phyloP scores from a whole-genome alignment of 2,329 filamentous ascomycete genomes.

The Fusarium agapanthi region DNA sequence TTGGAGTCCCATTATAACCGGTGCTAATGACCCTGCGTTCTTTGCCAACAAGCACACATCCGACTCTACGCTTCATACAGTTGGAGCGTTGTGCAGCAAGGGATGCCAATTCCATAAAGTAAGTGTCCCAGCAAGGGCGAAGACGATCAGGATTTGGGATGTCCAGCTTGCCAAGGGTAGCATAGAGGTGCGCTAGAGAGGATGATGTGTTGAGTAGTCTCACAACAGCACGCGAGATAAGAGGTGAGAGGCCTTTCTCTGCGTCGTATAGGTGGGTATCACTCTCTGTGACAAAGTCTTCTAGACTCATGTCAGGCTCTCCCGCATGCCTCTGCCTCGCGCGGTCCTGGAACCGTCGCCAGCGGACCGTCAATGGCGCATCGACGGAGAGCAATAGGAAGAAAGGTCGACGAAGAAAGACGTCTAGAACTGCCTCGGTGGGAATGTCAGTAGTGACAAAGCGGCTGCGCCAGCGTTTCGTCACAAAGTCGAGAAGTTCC shows the following conservation, averaged over 20 bases:
- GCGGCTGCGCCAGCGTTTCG: slow-evolving; percentile 79
- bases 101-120: slow-evolving; percentile 97
- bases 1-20: slow-evolving; percentile 97
- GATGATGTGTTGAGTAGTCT: slow-evolving; percentile 86
- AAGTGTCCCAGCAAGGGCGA: slow-evolving; percentile 92
- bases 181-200: slow-evolving; percentile 75
- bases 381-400: slow-evolving; percentile 94
- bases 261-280: slow-evolving; percentile 81
- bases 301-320: slow-evolving; percentile 53
- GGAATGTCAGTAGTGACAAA: slow-evolving; percentile 90
- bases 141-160: slow-evolving; percentile 81
- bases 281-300: slow-evolving; percentile 64
- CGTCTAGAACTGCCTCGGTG: slow-evolving; percentile 76
- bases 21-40: slow-evolving; percentile 90
- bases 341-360: slow-evolving; percentile 73
- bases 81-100: slow-evolving; percentile 91
- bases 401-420: slow-evolving; percentile 82
- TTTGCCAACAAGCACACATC: slow-evolving; percentile 85
- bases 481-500: slow-evolving; percentile 84
- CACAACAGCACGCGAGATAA: slow-evolving; percentile 84
- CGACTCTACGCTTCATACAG: slow-evolving; percentile 97
- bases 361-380: slow-evolving; percentile 85
- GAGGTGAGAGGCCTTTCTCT: slow-evolving; percentile 70
- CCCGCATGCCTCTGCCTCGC: slow-evolving; percentile 29
- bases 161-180: slow-evolving; percentile 76